Conservation (phyloP, 129 eudicot species). For the sunflower (Helianthus annuus) region DNA sequence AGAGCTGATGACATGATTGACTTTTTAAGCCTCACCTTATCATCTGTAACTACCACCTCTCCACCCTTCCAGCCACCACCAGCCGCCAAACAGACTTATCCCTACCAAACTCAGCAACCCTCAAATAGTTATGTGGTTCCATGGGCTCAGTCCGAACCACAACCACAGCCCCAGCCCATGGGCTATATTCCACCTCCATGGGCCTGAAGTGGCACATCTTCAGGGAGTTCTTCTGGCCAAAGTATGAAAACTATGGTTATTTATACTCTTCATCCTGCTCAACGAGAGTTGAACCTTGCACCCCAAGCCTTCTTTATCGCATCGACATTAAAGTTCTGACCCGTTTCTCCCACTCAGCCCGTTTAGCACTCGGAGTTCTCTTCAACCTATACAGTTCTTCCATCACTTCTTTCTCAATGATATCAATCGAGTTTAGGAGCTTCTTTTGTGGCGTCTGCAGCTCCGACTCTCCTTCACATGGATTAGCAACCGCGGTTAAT, state of each 20-base stretch:
- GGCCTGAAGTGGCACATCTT: slow-evolving; percentile 59
- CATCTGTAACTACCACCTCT: slow-evolving; percentile 40
- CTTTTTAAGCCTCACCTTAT: slow-evolving; percentile 67
- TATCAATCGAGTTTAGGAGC: too few species aligned
- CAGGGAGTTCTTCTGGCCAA: slow-evolving; percentile 51
- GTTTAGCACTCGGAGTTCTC: too few species aligned
- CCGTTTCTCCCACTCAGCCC: too few species aligned
- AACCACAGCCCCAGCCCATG: slow-evolving; percentile 18
- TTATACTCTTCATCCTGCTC: too few species aligned
- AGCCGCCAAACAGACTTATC: slow-evolving; percentile 15
- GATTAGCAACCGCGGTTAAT: too few species aligned
- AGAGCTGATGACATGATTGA: slow-evolving; percentile 76
- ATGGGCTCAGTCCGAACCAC: slow-evolving; percentile 79
- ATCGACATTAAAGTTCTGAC: too few species aligned
- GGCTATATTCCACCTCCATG: slow-evolving; percentile 87
- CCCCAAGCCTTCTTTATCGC: too few species aligned
- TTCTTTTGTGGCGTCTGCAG: too few species aligned
- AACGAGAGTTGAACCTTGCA: too few species aligned
- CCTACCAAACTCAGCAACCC: slow-evolving; percentile 35
- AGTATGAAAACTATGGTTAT: slow-evolving; percentile 33
- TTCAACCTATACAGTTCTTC: too few species aligned
- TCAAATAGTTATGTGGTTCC: slow-evolving; percentile 67
- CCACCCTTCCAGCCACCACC: slow-evolving; percentile 32
- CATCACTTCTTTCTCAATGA: too few species aligned
- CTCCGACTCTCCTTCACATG: too few species aligned